phyloP scores from a whole-genome alignment of 1,139 yeast genomes.

The Sugiyamaella neomexicana region DNA sequence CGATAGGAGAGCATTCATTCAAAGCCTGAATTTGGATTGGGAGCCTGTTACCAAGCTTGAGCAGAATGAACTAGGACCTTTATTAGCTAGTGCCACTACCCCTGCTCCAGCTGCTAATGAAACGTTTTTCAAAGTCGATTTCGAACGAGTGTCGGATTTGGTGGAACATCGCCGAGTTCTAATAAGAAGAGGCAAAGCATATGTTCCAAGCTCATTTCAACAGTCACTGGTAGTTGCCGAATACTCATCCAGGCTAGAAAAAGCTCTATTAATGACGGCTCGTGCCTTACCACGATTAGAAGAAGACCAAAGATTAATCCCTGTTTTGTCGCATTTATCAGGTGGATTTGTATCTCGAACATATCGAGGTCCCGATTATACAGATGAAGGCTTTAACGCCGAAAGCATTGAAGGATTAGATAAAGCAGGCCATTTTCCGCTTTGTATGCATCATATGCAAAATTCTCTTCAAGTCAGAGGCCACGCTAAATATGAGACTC shows the following conservation, averaged over 20 bases:
- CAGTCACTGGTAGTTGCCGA: constrained; percentile 65
- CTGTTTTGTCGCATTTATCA: constrained; percentile 76
- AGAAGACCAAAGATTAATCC: constrained; percentile 87
- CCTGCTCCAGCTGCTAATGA: constrained; percentile 19
- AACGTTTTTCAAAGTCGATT: constrained; percentile 68
- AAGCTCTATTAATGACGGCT: constrained; percentile 65
- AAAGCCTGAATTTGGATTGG: constrained; percentile 59
- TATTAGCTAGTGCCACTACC: constrained; percentile 42
- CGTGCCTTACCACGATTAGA: constrained; percentile 80
- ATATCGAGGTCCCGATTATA: constrained; percentile 41
- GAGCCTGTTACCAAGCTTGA: constrained; percentile 66
- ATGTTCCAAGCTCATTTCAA: constrained; percentile 81
- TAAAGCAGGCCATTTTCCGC: constrained; percentile 68
- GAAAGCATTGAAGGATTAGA: constrained; percentile 57
- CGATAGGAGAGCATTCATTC: constrained; percentile 74
- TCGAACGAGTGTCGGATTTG: constrained; percentile 77
- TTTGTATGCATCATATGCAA: constrained; percentile 76
- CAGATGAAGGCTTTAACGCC: constrained; percentile 63
- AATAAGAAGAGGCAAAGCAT: constrained; percentile 69
- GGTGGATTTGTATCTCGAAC: constrained; percentile 36
- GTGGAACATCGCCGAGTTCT: constrained; percentile 69
- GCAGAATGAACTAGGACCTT: constrained; percentile 50
- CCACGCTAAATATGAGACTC: constrained; percentile 78
- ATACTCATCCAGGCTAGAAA: constrained; percentile 55
- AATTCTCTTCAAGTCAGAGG: constrained; percentile 56